Evolutionary conservation across 2,329 filamentous ascomycete species (phyloP).

Genomic region (Phoma herbarum): DNA sequence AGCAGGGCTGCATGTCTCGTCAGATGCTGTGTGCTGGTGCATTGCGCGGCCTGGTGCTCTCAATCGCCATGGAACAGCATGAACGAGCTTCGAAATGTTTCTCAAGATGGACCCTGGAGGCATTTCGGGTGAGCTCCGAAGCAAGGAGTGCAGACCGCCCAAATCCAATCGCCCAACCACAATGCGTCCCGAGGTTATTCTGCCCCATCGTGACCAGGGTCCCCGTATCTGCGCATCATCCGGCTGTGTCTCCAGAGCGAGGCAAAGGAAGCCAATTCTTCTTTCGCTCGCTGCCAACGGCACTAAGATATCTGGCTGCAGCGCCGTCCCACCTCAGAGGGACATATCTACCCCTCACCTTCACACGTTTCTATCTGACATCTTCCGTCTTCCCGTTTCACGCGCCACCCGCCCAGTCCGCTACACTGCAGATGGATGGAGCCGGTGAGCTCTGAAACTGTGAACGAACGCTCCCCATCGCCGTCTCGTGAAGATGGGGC

Average conservation of each 20-base stretch:
- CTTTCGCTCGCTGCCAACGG: constrained; percentile 24
- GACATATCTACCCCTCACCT: constrained; percentile 32
- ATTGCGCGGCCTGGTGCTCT: constrained; percentile 16
- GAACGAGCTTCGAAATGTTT: constrained; percentile 14
- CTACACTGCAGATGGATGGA: constrained; percentile 53
- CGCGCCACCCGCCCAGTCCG: constrained; percentile 36
- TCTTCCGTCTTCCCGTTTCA: constrained; percentile 26
- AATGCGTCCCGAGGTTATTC: constrained; percentile 2
- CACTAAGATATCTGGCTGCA: constrained; percentile 28
- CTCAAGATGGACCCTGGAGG: constrained; percentile 7
- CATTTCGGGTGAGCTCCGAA: constrained; percentile 20
- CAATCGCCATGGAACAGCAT: constrained; percentile 12
- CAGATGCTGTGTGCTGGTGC: constrained; percentile 23
- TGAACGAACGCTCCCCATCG: constrained; percentile 35
- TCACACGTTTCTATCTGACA: constrained; percentile 21
- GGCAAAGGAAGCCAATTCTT: constrained; percentile 21
- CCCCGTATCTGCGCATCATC: constrained; percentile 24
- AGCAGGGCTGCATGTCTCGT: constrained; percentile 23
- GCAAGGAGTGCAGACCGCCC: constrained; percentile 7
- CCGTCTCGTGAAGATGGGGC: constrained; percentile 31
- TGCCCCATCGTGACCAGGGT: constrained; percentile 19
- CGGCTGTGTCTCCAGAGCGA: constrained; percentile 20
- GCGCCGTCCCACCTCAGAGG: constrained; percentile 23
- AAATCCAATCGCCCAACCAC: constrained; percentile 3
- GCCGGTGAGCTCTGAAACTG: constrained; percentile 45